Conservation (phyloP, 2,329 filamentous ascomycete genomes). For the Xylaria digitata region DNA sequence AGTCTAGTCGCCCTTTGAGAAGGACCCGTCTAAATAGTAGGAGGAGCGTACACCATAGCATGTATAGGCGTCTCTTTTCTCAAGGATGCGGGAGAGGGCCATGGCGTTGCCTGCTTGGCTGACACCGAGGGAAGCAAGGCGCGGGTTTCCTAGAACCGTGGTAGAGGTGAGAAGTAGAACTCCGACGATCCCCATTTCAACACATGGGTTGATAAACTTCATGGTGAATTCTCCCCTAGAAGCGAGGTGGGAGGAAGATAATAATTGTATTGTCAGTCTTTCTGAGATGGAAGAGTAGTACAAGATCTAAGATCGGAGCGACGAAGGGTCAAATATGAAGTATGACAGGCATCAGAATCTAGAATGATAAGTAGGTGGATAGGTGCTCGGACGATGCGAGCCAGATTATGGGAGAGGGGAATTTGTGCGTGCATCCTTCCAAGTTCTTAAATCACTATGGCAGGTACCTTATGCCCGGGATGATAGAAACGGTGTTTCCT, state of each 20-base stretch:
- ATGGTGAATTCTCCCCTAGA: not conserved
- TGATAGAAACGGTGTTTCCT: not conserved
- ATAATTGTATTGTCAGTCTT: not conserved
- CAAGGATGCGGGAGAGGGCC: conserved; percentile 19
- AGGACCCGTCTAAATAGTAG: not conserved
- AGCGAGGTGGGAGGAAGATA: not conserved
- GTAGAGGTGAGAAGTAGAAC: conserved; percentile 5
- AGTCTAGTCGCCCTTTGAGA: not conserved
- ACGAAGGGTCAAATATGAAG: conserved; percentile 13
- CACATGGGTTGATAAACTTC: conserved; percentile 1
- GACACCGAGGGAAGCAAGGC: not conserved
- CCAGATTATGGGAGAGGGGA: not conserved
- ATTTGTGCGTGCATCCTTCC: not conserved
- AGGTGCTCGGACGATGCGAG: not conserved
- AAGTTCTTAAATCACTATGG: not conserved
- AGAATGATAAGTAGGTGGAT: not conserved
- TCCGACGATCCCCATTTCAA: conserved; percentile 3
- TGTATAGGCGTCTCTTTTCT: conserved; percentile 47
- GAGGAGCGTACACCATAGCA: conserved; percentile 46
- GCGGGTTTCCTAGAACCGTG: not conserved
- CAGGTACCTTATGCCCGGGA: not conserved
- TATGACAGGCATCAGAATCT: not conserved
- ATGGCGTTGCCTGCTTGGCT: not conserved
- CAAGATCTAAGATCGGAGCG: not conserved
- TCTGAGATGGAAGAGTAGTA: not conserved